Evolutionary conservation across 2,329 filamentous ascomycete genomes (phyloP).

Genomic region (Penicillium sp.): DNA sequence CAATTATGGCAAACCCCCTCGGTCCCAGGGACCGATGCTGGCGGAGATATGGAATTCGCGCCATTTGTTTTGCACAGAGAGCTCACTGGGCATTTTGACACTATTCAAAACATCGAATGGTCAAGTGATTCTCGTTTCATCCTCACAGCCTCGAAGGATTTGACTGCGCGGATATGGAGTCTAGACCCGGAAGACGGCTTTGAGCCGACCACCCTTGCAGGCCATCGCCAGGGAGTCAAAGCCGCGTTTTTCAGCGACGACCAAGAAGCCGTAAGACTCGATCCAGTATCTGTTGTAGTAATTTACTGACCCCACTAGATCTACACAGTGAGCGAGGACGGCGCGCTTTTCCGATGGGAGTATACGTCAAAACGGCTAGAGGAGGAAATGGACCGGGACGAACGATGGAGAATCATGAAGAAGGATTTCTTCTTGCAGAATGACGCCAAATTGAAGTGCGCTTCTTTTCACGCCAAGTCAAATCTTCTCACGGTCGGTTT

Average conservation of each 20-base stretch:
- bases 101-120: conserved; percentile 84
- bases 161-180: conserved; percentile 95
- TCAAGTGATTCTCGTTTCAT: conserved; percentile 95
- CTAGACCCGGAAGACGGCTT: conserved; percentile 82
- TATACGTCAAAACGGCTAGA: conserved; percentile 65
- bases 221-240: conserved; percentile 83
- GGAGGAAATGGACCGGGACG: conserved; percentile 60
- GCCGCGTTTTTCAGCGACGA: conserved; percentile 96
- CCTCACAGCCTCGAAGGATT: conserved; percentile 82
- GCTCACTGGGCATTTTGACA: conserved; percentile 85
- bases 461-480: conserved; percentile 79
- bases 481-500: conserved; percentile 96
- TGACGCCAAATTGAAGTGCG: conserved; percentile 79
- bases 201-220: conserved; percentile 80
- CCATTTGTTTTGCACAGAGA: conserved; percentile 87
- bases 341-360: conserved; percentile 92
- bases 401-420: conserved; percentile 87
- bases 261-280: conserved; percentile 65
- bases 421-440: conserved; percentile 93
- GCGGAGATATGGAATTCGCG: conserved; percentile 87
- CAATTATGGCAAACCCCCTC: conserved; percentile 97
- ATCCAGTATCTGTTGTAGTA: background rate
- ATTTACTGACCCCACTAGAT: conserved; percentile 48
- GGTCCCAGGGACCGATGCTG: conserved; percentile 72
- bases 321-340: conserved; percentile 94